Conservation (phyloP, 1,284 basidiomycete species). For the Ceratobasidium sp. region DNA sequence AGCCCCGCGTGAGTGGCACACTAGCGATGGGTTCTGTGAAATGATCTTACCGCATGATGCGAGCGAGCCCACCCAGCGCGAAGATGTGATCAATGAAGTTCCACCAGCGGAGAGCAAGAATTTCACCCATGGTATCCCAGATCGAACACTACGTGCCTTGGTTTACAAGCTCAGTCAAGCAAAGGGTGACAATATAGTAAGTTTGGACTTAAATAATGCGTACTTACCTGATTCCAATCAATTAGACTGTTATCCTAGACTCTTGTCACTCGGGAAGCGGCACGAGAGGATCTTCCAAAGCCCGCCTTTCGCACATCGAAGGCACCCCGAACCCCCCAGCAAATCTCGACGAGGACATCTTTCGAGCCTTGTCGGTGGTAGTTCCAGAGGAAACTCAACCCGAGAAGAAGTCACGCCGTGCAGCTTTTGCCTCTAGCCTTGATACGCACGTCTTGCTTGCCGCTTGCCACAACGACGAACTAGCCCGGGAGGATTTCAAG, state of each 20-base stretch:
- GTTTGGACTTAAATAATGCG: neutral
- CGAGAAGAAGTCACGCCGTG: neutral
- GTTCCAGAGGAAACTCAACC: neutral
- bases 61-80: neutral
- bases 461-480: constrained; percentile 20
- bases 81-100: neutral
- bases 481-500: neutral
- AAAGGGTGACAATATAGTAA: constrained; percentile 41
- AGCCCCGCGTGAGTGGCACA: neutral
- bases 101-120: no score
- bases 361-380: neutral
- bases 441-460: constrained; percentile 22
- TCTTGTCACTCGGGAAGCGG: constrained; percentile 27
- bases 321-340: neutral
- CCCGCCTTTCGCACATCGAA: neutral
- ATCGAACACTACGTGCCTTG: constrained; percentile 29
- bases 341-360: neutral
- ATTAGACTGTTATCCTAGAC: constrained; percentile 34
- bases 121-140: constrained; percentile 25
- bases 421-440: neutral
- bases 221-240: neutral
- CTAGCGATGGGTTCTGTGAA: constrained; percentile 8
- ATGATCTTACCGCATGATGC: constrained; percentile 35
- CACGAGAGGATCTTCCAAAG: neutral
- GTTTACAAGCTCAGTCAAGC: neutral